Conservation (phyloP, 352 stramenopile genomes). For the Pythium sp. region DNA sequence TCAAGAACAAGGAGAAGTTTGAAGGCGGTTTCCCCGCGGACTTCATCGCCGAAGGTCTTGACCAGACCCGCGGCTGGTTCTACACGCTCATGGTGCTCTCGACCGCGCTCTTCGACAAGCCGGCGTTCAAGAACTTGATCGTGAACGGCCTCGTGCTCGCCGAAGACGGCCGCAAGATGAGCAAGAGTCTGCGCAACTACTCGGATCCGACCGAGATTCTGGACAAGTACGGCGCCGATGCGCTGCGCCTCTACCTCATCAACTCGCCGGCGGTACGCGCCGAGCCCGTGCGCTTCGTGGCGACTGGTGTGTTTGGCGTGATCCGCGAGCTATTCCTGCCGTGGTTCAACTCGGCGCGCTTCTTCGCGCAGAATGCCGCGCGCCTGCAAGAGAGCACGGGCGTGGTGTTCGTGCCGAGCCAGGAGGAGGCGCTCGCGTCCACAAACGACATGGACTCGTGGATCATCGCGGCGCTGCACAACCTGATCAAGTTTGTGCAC, state of each 20-base stretch:
- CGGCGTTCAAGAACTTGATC: constrained; percentile 99
- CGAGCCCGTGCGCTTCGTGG: constrained; percentile 97
- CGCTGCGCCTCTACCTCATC: constrained; percentile 99
- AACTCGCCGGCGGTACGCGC: constrained; percentile 99
- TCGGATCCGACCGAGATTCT: constrained; percentile 94
- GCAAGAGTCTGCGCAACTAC: constrained; percentile 99
- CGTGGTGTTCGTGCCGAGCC: constrained; percentile 88
- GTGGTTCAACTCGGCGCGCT: constrained; percentile 99
- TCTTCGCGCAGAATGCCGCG: constrained; percentile 97
- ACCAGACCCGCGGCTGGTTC: constrained; percentile 99
- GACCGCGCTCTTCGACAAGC: constrained; percentile 98
- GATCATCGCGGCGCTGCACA: constrained; percentile 97
- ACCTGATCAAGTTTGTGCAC: constrained; percentile 97
- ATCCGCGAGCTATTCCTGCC: constrained; percentile 99
- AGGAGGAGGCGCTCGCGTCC: constrained; percentile 83
- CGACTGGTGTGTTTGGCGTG: constrained; percentile 94
- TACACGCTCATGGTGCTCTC: constrained; percentile 99
- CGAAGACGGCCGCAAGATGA: constrained; percentile 99
- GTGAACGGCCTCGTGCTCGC: constrained; percentile 99
- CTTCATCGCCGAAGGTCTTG: constrained; percentile 99
- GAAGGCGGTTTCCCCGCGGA: constrained; percentile 97
- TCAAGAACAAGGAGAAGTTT: constrained; percentile 99
- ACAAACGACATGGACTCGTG: constrained; percentile 99
- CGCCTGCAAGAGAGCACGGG: constrained; percentile 89
- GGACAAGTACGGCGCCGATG: constrained; percentile 97